Evolutionary conservation across 331 rosid species (phyloP).

Genomic region (Stylosanthes scabra): DNA sequence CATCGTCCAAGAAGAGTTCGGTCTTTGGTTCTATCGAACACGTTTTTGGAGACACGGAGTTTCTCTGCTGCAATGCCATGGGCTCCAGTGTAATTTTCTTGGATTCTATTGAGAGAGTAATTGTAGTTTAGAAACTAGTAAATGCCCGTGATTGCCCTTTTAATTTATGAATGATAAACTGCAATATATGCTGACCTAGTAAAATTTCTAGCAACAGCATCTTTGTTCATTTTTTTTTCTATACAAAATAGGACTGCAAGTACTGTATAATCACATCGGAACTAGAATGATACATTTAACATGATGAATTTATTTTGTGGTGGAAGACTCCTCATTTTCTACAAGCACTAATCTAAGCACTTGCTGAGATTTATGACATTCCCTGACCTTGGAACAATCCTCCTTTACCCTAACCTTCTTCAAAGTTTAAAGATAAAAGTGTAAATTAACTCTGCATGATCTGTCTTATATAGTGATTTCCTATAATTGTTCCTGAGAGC

Average conservation of each 20-base stretch:
- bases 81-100: conserved; percentile 81
- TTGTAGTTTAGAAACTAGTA: conserved; percentile 28
- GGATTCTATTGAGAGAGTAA: conserved; percentile 28
- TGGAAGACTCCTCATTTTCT: conserved; percentile 2
- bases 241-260: not conserved
- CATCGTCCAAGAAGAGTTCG: conserved; percentile 93
- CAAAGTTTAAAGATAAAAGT: not conserved
- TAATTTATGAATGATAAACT: conserved; percentile 25
- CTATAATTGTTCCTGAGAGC: conserved; percentile 25
- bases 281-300: conserved; percentile 20
- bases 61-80: conserved; percentile 93
- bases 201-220: conserved; percentile 12
- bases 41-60: conserved; percentile 79
- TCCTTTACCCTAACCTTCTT: not conserved
- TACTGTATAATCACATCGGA: conserved; percentile 18
- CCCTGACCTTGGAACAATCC: conserved; percentile 25
- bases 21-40: conserved; percentile 79
- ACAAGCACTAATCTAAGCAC: conserved; percentile 9
- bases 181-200: conserved; percentile 1
- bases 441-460: conserved; percentile 1
- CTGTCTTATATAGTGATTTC: conserved; percentile 15
- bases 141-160: conserved; percentile 25
- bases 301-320: conserved; percentile 33
- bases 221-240: conserved; percentile 19
- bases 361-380: conserved; percentile 6